These are phyloP conservation scores for Aspergillus biplanus DNA, from an alignment of 495 filamentous ascomycete species.

Conservation along the genomic window DNA sequence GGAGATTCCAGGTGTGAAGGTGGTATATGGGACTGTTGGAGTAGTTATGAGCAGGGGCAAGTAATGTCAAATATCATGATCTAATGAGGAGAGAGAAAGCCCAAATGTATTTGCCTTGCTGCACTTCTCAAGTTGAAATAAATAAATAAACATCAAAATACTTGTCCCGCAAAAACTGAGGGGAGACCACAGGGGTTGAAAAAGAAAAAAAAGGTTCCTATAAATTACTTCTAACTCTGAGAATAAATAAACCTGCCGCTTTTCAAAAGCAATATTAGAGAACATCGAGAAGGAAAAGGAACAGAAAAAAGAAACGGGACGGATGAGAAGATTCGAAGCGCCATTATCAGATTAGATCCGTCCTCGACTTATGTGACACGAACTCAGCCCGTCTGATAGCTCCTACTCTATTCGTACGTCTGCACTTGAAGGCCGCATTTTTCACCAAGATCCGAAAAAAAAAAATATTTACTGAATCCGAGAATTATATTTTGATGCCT, in stretches of 20 bases:
- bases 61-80: slow-evolving; percentile 11
- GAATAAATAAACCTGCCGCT: background rate
- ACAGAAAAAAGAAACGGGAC: background rate
- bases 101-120: too few species aligned
- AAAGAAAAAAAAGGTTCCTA: too few species aligned
- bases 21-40: slow-evolving; percentile 45
- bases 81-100: background rate
- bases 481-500: too few species aligned
- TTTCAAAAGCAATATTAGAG: background rate
- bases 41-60: slow-evolving; percentile 49
- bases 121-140: too few species aligned
- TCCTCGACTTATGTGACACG: background rate
- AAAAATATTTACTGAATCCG: too few species aligned
- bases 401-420: background rate
- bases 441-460: too few species aligned
- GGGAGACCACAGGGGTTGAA: too few species aligned
- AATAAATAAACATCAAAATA: too few species aligned
- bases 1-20: slow-evolving; percentile 47
- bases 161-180: too few species aligned
- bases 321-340: background rate
- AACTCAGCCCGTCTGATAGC: background rate
- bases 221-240: too few species aligned
- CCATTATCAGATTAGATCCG: slow-evolving; percentile 2
- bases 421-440: background rate
- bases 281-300: background rate